Evolutionary conservation across 2,329 filamentous ascomycete species (phyloP).

Genomic region (Aspergillus tanneri): DNA sequence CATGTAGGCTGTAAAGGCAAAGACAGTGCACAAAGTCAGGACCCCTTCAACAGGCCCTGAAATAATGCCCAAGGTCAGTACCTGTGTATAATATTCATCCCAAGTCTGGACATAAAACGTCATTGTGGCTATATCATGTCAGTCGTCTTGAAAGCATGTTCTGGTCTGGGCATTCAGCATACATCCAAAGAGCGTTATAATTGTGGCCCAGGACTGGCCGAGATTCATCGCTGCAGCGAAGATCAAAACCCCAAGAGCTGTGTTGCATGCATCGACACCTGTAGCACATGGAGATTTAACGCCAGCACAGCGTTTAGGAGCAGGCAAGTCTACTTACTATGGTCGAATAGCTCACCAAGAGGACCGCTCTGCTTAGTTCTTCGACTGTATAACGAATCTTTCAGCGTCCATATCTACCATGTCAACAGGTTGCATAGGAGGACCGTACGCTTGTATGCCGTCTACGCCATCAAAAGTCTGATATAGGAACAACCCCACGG

Average conservation of each 20-base stretch:
- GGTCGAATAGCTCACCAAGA: slow-evolving; percentile 93
- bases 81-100: slow-evolving; percentile 99
- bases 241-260: slow-evolving; percentile 85
- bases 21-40: slow-evolving; percentile 77
- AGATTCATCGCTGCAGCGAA: slow-evolving; percentile 92
- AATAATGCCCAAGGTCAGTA: slow-evolving; percentile 84
- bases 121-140: slow-evolving; percentile 60
- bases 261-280: slow-evolving; percentile 92
- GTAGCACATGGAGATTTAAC: slow-evolving; percentile 6
- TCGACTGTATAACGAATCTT: slow-evolving; percentile 52
- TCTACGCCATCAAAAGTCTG: slow-evolving; percentile 99
- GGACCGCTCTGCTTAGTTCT: slow-evolving; percentile 90
- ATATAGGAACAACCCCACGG: slow-evolving; percentile 85
- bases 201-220: slow-evolving; percentile 86
- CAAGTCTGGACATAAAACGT: slow-evolving; percentile 99
- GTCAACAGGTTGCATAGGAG: not conserved
- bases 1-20: slow-evolving; percentile 76
- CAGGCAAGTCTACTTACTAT: slow-evolving; percentile 56
- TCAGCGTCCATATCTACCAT: slow-evolving; percentile 11
- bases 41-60: slow-evolving; percentile 96
- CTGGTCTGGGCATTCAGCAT: slow-evolving; percentile 33
- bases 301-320: not conserved
- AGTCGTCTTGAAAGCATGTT: slow-evolving; percentile 4
- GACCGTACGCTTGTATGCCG: slow-evolving; percentile 80
- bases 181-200: slow-evolving; percentile 80